A percentile compares a stretch with the other conserved stretches of the same genome.
Evolutionary conservation across 2,329 filamentous ascomycete genomes (phyloP).

Genomic region (Metarhizium brunneum): DNA sequence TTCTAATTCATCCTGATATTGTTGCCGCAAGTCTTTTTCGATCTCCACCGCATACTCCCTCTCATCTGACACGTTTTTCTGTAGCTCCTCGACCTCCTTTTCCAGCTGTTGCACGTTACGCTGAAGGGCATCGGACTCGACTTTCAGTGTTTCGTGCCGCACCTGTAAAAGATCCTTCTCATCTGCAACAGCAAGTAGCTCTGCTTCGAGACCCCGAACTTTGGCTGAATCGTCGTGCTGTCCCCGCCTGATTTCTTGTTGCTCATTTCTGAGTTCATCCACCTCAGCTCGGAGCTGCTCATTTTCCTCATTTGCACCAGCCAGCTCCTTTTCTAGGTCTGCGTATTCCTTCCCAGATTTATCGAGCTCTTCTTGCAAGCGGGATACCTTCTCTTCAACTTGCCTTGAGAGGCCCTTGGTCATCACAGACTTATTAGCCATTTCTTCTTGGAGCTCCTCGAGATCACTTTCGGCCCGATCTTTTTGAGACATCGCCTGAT

Average conservation of each 20-base stretch:
- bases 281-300: conserved; percentile 34
- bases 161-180: conserved; percentile 63
- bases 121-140: conserved; percentile 59
- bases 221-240: conserved; percentile 33
- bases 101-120: conserved; percentile 47
- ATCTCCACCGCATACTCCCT: conserved; percentile 48
- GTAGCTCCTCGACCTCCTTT: conserved; percentile 35
- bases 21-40: conserved; percentile 46
- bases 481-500: conserved; percentile 44
- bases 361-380: conserved; percentile 58
- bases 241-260: conserved; percentile 19
- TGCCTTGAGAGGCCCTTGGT: conserved; percentile 68
- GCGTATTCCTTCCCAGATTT: conserved; percentile 38
- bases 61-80: conserved; percentile 41
- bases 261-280: conserved; percentile 28
- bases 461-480: conserved; percentile 49
- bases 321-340: conserved; percentile 41
- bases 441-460: conserved; percentile 63
- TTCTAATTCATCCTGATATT: conserved; percentile 37
- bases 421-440: conserved; percentile 69
- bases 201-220: conserved; percentile 47
- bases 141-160: conserved; percentile 57
- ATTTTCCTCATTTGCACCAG: conserved; percentile 36
- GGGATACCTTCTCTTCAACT: conserved; percentile 59
- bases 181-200: conserved; percentile 48